These are phyloP conservation scores for Eleusine coracana DNA, from an alignment of 176 grass and related monocot species.

Conservation along the genomic window DNA sequence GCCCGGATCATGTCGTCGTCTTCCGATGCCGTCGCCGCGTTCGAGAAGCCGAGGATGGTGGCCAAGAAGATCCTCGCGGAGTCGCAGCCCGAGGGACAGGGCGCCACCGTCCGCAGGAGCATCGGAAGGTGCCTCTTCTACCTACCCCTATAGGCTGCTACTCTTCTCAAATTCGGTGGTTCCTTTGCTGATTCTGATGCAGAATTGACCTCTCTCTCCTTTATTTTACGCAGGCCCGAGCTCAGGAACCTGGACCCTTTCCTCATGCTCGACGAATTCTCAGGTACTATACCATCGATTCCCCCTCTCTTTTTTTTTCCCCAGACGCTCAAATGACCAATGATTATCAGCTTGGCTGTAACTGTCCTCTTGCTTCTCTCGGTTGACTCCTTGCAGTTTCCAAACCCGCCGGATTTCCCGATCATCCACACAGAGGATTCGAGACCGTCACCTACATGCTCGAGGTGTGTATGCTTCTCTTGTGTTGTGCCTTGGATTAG, in stretches of 20 bases:
- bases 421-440: conserved; percentile 83
- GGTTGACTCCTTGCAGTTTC: conserved; percentile 42
- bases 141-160: too few relatives aligned
- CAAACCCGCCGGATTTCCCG: conserved; percentile 71
- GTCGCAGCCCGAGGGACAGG: conserved; percentile 72
- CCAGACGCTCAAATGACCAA: background rate
- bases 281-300: conserved; percentile 28
- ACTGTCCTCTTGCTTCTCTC: background rate
- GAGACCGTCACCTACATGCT: conserved; percentile 96
- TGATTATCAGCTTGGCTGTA: background rate
- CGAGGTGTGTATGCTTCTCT: conserved; percentile 29
- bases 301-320: too few relatives aligned
- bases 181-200: background rate
- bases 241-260: conserved; percentile 76
- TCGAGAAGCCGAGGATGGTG: conserved; percentile 63
- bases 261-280: conserved; percentile 79
- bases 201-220: background rate
- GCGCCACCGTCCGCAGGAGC: conserved; percentile 80
- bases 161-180: background rate
- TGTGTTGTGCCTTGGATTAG: background rate
- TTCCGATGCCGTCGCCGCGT: background rate
- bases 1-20: conserved; percentile 33
- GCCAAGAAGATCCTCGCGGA: conserved; percentile 65
- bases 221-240: conserved; percentile 46
- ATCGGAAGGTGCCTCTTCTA: conserved; percentile 63